phyloP scores from a whole-genome alignment of 2,329 filamentous ascomycete species.

The Grosmannia huntii region DNA sequence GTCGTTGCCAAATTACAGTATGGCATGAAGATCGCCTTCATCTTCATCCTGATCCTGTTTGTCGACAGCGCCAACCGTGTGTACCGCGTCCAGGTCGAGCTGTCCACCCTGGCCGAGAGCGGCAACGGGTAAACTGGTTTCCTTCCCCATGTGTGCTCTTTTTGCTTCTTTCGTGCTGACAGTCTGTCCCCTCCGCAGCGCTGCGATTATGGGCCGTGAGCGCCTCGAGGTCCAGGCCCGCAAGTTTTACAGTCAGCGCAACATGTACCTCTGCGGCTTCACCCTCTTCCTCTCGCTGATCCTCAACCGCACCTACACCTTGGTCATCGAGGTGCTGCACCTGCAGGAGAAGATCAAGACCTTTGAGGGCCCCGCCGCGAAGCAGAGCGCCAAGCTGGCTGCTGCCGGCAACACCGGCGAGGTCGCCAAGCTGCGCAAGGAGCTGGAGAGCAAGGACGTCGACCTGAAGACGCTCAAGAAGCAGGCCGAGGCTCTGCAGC shows the following conservation, averaged over 20 bases:
- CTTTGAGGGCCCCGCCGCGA: constrained; percentile 49
- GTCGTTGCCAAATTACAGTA: constrained; percentile 88
- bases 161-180: constrained; percentile 12
- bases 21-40: constrained; percentile 96
- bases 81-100: constrained; percentile 89
- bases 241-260: constrained; percentile 99
- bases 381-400: constrained; percentile 41
- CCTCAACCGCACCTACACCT: constrained; percentile 95
- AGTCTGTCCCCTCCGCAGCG: constrained; percentile 17
- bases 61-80: constrained; percentile 92
- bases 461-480: constrained; percentile 86
- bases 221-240: constrained; percentile 97
- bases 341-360: constrained; percentile 86
- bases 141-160: background rate
- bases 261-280: constrained; percentile 99
- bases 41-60: constrained; percentile 97
- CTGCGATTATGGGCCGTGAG: constrained; percentile 75
- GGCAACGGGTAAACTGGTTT: constrained; percentile 30
- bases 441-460: constrained; percentile 66
- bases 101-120: constrained; percentile 58
- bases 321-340: constrained; percentile 84
- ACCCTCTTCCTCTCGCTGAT: constrained; percentile 97
- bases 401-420: constrained; percentile 63
- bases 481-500: constrained; percentile 70
- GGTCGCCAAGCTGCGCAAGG: constrained; percentile 54